Evolutionary conservation across 208 protist genomes (phyloP), one percentile per base, ranked within the genome.

Genomic region (Crithidia expoeki): DNA sequence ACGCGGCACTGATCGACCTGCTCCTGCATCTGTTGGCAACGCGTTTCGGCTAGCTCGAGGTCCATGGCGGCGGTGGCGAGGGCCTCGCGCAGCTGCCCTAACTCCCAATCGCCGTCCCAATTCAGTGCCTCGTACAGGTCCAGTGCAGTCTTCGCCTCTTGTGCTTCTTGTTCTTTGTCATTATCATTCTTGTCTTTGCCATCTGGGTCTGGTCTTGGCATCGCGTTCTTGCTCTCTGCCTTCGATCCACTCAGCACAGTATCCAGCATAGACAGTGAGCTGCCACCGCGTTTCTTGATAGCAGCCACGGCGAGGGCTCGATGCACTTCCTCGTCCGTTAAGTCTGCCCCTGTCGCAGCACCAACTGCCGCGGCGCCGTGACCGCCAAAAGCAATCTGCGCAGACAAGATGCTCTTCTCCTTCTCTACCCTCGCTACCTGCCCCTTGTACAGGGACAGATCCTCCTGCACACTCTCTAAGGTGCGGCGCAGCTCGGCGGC

Each of bases 71-170:
- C 86, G 2, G 85, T 83, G 25, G 89, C 72, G n/a, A 96, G 68
- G 1, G 85, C 84, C 80, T 96, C 92, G 9, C 89, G 89, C 70
- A 96, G 51, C 63, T 94, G 74, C 12, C 78, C 78, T 53, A 72
- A 69, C 79, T 96, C 92, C 88, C 89, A 94, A 25, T 74, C 57
- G 1, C 83, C 85, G 66, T 96, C 87, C 89, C 91, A 96, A 9
- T 74, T 36, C 14, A 94, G 76, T 0, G 81, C 79, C 23, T 94
- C 88, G 69, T 83, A 94, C 16, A 94, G 68, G 57, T 89, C 83
- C 17, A 94, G 63, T 36, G 86, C 76, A 16, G 78, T 66, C 4
- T 66, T 72, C 17, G 81, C 74, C 25, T 73, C 76, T 10, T 27
- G 42, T 21, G 55, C 46, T 21, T 55, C 56, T 25, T 47, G 50